These are phyloP conservation scores for Fusarium chaquense DNA, from an alignment of 2,329 filamentous ascomycete genomes.

Conservation along the genomic window DNA sequence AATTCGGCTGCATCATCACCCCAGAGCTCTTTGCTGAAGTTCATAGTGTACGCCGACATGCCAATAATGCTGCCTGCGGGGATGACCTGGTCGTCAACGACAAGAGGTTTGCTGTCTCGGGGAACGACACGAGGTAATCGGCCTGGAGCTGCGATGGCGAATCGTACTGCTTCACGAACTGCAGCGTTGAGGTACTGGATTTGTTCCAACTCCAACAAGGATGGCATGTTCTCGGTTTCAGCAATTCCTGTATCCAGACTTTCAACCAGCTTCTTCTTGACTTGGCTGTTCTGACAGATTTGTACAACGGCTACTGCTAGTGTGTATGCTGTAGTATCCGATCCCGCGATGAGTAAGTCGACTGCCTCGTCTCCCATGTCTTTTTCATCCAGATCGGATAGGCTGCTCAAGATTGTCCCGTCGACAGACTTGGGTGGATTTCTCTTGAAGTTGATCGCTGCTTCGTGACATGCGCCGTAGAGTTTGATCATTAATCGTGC, in stretches of 20 bases:
- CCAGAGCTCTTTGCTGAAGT: conserved; percentile 2
- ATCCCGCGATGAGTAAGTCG: not conserved
- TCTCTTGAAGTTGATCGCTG: not conserved
- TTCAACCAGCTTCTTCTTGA: not conserved
- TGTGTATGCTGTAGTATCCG: not conserved
- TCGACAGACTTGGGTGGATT: rapidly evolving
- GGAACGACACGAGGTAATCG: not conserved
- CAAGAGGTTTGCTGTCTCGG: not conserved
- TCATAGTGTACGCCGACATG: conserved; percentile 4
- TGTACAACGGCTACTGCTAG: not conserved
- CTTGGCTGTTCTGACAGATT: not conserved
- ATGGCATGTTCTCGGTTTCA: not conserved
- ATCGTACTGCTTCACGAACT: not conserved
- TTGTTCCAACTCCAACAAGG: not conserved
- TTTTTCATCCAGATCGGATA: not conserved
- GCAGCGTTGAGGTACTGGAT: not conserved
- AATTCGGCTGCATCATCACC: not conserved
- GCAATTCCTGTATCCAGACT: rapidly evolving
- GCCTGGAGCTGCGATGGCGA: not conserved
- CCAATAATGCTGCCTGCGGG: not conserved
- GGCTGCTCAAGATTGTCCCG: not conserved
- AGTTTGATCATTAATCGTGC: not conserved
- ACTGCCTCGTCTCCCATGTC: not conserved
- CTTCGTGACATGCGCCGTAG: not conserved
- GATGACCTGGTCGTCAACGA: not conserved